A percentile compares a stretch with the other conserved stretches of the same genome.
Conservation (phyloP, 495 filamentous ascomycete species). For the Daldinia vernicosa region DNA sequence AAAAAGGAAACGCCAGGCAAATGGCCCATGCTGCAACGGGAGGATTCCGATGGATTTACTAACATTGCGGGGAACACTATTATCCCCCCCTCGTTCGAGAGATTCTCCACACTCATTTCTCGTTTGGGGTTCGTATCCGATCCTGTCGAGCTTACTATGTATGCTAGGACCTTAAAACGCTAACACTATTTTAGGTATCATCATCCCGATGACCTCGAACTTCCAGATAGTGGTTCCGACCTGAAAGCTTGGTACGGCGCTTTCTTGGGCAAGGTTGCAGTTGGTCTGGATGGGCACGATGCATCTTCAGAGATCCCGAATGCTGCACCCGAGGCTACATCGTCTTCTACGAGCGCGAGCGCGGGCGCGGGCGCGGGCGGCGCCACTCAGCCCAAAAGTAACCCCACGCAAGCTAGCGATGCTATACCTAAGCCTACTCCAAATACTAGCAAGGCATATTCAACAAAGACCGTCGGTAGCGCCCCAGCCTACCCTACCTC, state of each 20-base stretch:
- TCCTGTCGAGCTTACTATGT: neutral
- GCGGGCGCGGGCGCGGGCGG: neutral
- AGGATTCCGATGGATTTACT: slow-evolving; percentile 43
- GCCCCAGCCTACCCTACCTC: slow-evolving; percentile 86
- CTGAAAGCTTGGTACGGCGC: slow-evolving; percentile 33
- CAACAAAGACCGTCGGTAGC: slow-evolving; percentile 23
- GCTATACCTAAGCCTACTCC: slow-evolving; percentile 46
- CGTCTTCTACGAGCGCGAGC: neutral
- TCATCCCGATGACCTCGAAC: slow-evolving; percentile 16
- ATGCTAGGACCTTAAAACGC: neutral
- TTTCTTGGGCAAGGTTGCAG: slow-evolving; percentile 28
- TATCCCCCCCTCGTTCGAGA: slow-evolving; percentile 15
- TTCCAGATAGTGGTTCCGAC: slow-evolving; percentile 21
- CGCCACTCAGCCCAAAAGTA: slow-evolving; percentile 13
- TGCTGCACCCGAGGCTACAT: slow-evolving; percentile 17
- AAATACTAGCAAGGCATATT: slow-evolving; percentile 9
- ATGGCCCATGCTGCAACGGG: slow-evolving; percentile 76
- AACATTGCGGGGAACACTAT: slow-evolving; percentile 27
- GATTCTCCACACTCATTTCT: slow-evolving; percentile 27
- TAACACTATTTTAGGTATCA: slow-evolving; percentile 32
- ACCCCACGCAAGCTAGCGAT: slow-evolving; percentile 38
- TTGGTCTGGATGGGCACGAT: slow-evolving; percentile 12
- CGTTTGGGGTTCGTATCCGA: slow-evolving; percentile 35
- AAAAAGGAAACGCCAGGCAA: slow-evolving; percentile 75
- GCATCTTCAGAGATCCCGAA: slow-evolving; percentile 9